These are phyloP conservation scores for Triglochin maritima DNA, from an alignment of 106 monocot genomes.

Conservation along the genomic window DNA sequence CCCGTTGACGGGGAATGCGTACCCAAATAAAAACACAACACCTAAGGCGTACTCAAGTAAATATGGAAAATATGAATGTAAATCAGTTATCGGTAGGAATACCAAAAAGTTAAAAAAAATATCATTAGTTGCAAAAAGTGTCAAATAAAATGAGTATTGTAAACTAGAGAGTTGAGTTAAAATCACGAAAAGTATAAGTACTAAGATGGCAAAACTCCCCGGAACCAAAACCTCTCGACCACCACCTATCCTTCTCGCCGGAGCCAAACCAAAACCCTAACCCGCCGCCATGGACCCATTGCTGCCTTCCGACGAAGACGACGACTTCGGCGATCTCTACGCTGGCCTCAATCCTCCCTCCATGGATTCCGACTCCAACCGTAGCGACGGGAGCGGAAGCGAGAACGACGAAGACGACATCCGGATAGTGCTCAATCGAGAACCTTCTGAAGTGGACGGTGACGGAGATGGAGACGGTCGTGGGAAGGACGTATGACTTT, in stretches of 20 bases:
- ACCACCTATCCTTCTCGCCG: background rate
- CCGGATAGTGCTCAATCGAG: conserved; percentile 3
- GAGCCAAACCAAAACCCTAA: background rate
- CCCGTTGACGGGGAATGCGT: too few relatives aligned
- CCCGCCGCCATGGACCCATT: background rate
- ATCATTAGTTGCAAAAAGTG: too few relatives aligned
- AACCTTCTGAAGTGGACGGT: background rate
- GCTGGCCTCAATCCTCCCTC: background rate
- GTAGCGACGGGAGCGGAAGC: background rate
- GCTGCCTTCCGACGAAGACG: conserved; percentile 1
- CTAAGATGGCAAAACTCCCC: too few relatives aligned
- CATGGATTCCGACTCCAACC: background rate
- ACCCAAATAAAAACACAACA: too few relatives aligned
- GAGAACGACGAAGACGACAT: background rate
- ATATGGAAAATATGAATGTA: too few relatives aligned
- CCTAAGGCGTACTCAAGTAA: too few relatives aligned
- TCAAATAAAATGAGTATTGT: too few relatives aligned
- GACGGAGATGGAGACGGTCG: background rate
- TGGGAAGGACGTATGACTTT: background rate
- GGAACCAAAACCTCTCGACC: background rate
- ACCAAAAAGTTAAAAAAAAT: too few relatives aligned
- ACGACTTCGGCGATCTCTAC: conserved; percentile 15
- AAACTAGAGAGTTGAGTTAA: too few relatives aligned
- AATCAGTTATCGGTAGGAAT: too few relatives aligned
- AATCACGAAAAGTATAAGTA: too few relatives aligned